Evolutionary conservation across 345 rosid species (phyloP), one percentile per base, ranked within the genome.

Genomic region (Gossypioides kirkii): DNA sequence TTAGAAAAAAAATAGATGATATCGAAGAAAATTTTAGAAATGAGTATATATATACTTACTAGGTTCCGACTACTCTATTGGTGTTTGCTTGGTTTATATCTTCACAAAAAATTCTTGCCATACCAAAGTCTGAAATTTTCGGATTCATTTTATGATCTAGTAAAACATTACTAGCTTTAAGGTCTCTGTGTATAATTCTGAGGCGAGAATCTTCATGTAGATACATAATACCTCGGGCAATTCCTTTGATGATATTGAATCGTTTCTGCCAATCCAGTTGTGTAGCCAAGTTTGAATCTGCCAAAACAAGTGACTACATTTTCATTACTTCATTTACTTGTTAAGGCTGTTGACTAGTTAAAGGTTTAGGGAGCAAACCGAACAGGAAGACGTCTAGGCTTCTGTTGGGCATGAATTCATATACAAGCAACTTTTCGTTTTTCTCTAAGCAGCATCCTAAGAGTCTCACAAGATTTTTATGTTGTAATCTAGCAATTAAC

Each of bases 161-260:
- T n/a, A 75, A 59, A 41, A 75, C 38, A 50, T 79, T 79, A 6
- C 82, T 71, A 4, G 78, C 60, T 67, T 79, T 75, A 8, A 79
- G 65, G 61, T 79, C 79, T 1, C 71, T 73, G 16, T 84, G 84
- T 59, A 84, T 79, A 52, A 81, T 66, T 73, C 64, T 79, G 0
- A 81, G 78, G 13, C 82, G 73, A 52, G 88, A 85, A 69, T 85
- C 83, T 61, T 81, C 84, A 11, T 83, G 85, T 2, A 85, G 18
- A 71, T 85, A 85, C 52, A 83, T 3, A 25, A 85, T 38, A 1
- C 85, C 88, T 8, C 75, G 66, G 1, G 81, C 82, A 2, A 86
- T 73, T 17, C 89, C 56, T 3, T 47, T 47, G 1, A 67, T 25
- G 8, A 67, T 67, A 22, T 0, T 54, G 20, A n/a, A 6, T 0